Percentiles rank a stretch among this genome's conserved stretches.
These are phyloP conservation scores for Halenospora varia DNA, from an alignment of 495 filamentous ascomycete species.

Conservation along the genomic window DNA sequence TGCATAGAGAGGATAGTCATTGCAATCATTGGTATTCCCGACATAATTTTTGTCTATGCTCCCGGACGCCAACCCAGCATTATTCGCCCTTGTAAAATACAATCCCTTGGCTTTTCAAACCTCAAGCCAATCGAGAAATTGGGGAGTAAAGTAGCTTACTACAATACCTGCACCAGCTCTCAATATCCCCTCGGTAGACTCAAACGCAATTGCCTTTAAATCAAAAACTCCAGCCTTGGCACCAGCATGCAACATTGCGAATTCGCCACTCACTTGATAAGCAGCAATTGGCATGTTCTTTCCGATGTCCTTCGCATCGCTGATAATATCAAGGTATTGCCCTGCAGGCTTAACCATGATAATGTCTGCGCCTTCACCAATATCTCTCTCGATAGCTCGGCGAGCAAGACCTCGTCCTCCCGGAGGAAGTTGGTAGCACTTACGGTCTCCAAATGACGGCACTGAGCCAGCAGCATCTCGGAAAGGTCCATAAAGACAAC, in stretches of 20 bases:
- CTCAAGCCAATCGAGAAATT: slow-evolving; percentile 83
- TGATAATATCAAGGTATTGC: slow-evolving; percentile 93
- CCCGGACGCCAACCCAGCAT: not conserved
- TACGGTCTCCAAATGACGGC: slow-evolving; percentile 89
- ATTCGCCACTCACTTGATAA: slow-evolving; percentile 96
- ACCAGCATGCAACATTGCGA: slow-evolving; percentile 94
- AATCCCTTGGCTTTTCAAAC: slow-evolving; percentile 22
- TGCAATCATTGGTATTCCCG: not conserved
- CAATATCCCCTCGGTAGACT: slow-evolving; percentile 87
- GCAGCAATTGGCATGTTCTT: slow-evolving; percentile 87
- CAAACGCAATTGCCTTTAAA: slow-evolving; percentile 91
- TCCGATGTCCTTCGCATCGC: slow-evolving; percentile 90
- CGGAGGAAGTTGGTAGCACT: slow-evolving; percentile 93
- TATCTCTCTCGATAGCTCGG: slow-evolving; percentile 85
- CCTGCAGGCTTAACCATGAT: slow-evolving; percentile 99
- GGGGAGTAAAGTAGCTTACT: slow-evolving; percentile 89
- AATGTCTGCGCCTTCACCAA: slow-evolving; percentile 90
- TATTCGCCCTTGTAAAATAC: not conserved
- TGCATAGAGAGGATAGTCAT: not conserved
- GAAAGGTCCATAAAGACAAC: slow-evolving; percentile 95
- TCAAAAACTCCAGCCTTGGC: slow-evolving; percentile 98
- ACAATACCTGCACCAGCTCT: slow-evolving; percentile 90
- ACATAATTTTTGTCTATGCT: not conserved
- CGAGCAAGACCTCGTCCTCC: slow-evolving; percentile 90
- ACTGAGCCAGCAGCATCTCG: slow-evolving; percentile 90